Conservation (phyloP, 2,329 filamentous ascomycete genomes). For the Cladobotryum mycophilum region DNA sequence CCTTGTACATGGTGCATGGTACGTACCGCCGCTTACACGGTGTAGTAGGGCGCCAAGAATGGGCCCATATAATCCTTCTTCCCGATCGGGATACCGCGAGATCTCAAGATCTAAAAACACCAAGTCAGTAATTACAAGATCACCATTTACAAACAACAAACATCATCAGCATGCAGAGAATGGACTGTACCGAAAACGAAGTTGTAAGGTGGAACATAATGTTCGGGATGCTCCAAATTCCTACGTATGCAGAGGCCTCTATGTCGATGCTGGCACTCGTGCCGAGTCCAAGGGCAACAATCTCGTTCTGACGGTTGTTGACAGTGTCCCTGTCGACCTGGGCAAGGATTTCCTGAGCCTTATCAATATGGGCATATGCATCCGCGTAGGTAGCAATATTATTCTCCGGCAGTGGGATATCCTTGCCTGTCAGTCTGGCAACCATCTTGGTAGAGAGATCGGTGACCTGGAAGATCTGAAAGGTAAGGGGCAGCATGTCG, state of each 20-base stretch:
- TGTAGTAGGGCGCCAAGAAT: too few species aligned
- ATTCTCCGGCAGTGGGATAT: conserved; percentile 20
- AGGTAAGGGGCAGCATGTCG: conserved; percentile 39
- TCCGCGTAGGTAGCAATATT: conserved; percentile 30
- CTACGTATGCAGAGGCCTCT: conserved; percentile 35
- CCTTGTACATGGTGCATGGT: too few species aligned
- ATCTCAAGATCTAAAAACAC: too few species aligned
- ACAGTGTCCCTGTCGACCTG: conserved; percentile 28
- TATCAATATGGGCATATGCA: conserved; percentile 28
- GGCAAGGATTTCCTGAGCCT: conserved; percentile 23
- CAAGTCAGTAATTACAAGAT: too few species aligned
- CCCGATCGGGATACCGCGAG: too few species aligned
- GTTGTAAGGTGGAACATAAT: neutral
- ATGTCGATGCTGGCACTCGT: conserved; percentile 21
- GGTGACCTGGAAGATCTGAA: conserved; percentile 32
- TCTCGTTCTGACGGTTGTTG: conserved; percentile 24
- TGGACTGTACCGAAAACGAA: neutral
- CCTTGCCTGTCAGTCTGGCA: conserved; percentile 27
- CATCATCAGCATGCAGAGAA: too few species aligned
- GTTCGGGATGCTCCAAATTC: neutral
- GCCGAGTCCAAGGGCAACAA: conserved; percentile 26
- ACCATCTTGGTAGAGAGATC: conserved; percentile 26
- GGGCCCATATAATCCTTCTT: too few species aligned
- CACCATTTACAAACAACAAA: too few species aligned
- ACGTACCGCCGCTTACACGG: too few species aligned